Conservation (phyloP, 495 filamentous ascomycete species). For the Lophium mytilinum region DNA sequence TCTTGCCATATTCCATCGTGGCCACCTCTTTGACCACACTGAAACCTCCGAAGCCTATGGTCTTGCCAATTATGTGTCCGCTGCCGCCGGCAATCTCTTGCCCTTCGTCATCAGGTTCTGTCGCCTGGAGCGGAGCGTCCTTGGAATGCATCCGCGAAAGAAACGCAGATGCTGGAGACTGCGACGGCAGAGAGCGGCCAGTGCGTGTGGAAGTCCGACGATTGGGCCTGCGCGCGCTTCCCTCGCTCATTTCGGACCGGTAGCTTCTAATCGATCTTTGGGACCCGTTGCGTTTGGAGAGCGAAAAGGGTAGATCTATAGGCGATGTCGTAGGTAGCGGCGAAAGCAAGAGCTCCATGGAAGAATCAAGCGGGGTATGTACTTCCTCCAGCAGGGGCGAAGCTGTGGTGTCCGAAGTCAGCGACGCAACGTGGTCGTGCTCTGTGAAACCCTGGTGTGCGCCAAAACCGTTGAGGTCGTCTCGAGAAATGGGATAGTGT, state of each 20-base stretch:
- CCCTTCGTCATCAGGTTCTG: constrained; percentile 60
- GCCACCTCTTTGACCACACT: constrained; percentile 64
- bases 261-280: constrained; percentile 20
- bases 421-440: constrained; percentile 38
- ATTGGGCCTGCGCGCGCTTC: constrained; percentile 10
- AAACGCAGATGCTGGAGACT: constrained; percentile 47
- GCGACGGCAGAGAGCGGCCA: constrained; percentile 26
- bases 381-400: constrained; percentile 47
- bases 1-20: constrained; percentile 51
- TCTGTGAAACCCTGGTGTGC: constrained; percentile 9
- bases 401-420: constrained; percentile 52
- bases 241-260: constrained; percentile 15
- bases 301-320: constrained; percentile 40
- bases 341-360: constrained; percentile 44
- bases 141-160: constrained; percentile 46
- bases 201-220: constrained; percentile 28
- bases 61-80: constrained; percentile 64
- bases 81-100: constrained; percentile 56
- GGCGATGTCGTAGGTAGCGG: constrained; percentile 43
- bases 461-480: constrained; percentile 20
- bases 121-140: constrained; percentile 36
- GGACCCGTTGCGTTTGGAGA: constrained; percentile 30
- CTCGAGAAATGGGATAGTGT: constrained; percentile 24
- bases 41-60: constrained; percentile 64
- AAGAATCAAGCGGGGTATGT: constrained; percentile 43